Conservation (phyloP, 352 stramenopile species). For the Pythium angustatum region DNA sequence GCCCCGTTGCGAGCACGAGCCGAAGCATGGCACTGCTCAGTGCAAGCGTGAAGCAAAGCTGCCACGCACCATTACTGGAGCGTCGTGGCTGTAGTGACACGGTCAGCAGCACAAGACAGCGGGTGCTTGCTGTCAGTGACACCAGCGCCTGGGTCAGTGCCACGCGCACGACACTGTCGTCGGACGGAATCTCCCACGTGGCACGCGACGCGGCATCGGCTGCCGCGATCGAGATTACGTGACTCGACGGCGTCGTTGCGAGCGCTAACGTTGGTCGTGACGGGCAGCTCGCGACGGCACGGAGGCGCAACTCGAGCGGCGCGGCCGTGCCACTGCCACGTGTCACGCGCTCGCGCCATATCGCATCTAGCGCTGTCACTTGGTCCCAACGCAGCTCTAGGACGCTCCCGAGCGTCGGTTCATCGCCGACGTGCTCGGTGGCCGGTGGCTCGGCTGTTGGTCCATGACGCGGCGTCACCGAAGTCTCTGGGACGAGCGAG, state of each 20-base stretch:
- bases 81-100: slow-evolving; percentile 14
- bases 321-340: neutral
- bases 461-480: slow-evolving; percentile 4
- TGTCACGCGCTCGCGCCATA: neutral
- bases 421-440: neutral
- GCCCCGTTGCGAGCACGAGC: neutral
- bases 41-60: slow-evolving; percentile 10
- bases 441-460: neutral
- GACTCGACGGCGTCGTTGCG: too few species aligned
- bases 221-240: neutral
- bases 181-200: slow-evolving; percentile 6
- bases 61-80: neutral
- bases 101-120: slow-evolving; percentile 4
- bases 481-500: neutral
- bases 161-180: slow-evolving; percentile 3
- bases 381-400: slow-evolving; percentile 17
- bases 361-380: neutral
- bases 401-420: neutral
- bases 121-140: neutral
- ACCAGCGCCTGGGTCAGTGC: slow-evolving; percentile 16
- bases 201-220: neutral
- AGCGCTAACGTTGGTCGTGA: too few species aligned
- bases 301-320: slow-evolving; percentile 9
- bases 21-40: neutral
- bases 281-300: neutral